These are phyloP conservation scores for Ophiosphaerella narmari DNA, from an alignment of 2,329 filamentous ascomycete genomes.

Conservation along the genomic window DNA sequence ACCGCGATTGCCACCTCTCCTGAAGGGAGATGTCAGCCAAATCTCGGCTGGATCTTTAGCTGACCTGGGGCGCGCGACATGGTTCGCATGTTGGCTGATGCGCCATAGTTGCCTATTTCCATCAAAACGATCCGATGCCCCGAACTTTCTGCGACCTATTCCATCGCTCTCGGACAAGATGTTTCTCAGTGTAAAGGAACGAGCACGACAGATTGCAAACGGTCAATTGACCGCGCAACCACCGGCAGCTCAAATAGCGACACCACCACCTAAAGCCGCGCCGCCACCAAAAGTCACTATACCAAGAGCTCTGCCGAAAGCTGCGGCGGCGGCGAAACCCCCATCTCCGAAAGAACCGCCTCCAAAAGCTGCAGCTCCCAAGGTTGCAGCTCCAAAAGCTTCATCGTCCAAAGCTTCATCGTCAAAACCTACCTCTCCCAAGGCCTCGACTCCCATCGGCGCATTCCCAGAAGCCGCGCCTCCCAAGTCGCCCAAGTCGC, in stretches of 20 bases:
- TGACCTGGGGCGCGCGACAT: constrained; percentile 5
- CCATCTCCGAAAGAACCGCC: constrained; percentile 5
- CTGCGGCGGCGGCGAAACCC: constrained; percentile 1
- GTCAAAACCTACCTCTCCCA: constrained; percentile 10
- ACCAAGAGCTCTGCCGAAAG: constrained; percentile 6
- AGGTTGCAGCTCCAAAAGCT: constrained; percentile 3
- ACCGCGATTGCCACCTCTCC: constrained; percentile 9
- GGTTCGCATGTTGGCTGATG: constrained; percentile 24
- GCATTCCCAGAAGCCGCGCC: constrained; percentile 8
- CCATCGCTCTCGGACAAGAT: constrained; percentile 15
- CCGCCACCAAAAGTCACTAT: constrained; percentile 11
- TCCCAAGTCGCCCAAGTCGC: background rate
- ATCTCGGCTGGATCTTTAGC: constrained; percentile 21
- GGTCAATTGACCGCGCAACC: constrained; percentile 8
- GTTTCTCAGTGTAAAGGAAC: constrained; percentile 28
- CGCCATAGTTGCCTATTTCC: constrained; percentile 10
- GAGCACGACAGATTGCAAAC: constrained; percentile 11
- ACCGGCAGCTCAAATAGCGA: constrained; percentile 10
- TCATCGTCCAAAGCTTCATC: constrained; percentile 7
- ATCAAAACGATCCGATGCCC: constrained; percentile 6
- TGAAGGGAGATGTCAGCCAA: constrained; percentile 14
- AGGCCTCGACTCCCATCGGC: constrained; percentile 9
- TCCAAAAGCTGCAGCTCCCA: background rate
- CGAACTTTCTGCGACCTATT: constrained; percentile 4
- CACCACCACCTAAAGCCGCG: constrained; percentile 5